These are phyloP conservation scores for Bocquillonia castaneifolia DNA, from an alignment of 441 rosid genomes.

Conservation along the genomic window DNA sequence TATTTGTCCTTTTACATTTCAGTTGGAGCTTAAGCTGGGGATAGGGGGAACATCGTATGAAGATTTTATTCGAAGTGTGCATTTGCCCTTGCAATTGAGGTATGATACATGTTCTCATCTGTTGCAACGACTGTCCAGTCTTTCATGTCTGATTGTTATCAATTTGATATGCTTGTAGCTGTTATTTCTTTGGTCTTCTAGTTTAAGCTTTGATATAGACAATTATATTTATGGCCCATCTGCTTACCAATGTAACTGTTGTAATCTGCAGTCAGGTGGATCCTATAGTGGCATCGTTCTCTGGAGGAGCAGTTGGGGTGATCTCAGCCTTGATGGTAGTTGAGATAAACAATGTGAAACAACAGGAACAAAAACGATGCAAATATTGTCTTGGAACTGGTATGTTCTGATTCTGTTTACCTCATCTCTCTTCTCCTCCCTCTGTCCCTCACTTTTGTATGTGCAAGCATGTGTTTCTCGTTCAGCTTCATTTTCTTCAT, in stretches of 20 bases:
- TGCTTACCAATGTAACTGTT: slow-evolving; percentile 17
- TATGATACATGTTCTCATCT: slow-evolving; percentile 19
- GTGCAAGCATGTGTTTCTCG: background rate
- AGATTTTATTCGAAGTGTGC: slow-evolving; percentile 70
- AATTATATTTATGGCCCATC: background rate
- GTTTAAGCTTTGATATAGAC: slow-evolving; percentile 1
- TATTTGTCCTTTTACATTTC: slow-evolving; percentile 22
- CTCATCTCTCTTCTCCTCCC: background rate
- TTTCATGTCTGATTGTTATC: background rate
- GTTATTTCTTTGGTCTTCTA: background rate
- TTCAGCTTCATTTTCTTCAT: background rate
- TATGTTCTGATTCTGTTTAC: slow-evolving; percentile 19
- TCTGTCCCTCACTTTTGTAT: background rate
- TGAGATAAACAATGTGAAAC: slow-evolving; percentile 93
- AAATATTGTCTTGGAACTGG: slow-evolving; percentile 97
- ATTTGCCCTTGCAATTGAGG: slow-evolving; percentile 96
- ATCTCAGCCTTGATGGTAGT: slow-evolving; percentile 96
- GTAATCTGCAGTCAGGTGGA: slow-evolving; percentile 70
- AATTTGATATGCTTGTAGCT: slow-evolving; percentile 4
- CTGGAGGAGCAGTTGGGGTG: slow-evolving; percentile 98
- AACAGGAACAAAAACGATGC: slow-evolving; percentile 93
- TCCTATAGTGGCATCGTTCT: slow-evolving; percentile 98
- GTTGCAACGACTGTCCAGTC: background rate
- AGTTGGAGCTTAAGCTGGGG: slow-evolving; percentile 95
- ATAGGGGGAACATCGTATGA: slow-evolving; percentile 87